These are phyloP conservation scores for Aspergillus baeticus DNA, from an alignment of 495 filamentous ascomycete species.

Conservation along the genomic window DNA sequence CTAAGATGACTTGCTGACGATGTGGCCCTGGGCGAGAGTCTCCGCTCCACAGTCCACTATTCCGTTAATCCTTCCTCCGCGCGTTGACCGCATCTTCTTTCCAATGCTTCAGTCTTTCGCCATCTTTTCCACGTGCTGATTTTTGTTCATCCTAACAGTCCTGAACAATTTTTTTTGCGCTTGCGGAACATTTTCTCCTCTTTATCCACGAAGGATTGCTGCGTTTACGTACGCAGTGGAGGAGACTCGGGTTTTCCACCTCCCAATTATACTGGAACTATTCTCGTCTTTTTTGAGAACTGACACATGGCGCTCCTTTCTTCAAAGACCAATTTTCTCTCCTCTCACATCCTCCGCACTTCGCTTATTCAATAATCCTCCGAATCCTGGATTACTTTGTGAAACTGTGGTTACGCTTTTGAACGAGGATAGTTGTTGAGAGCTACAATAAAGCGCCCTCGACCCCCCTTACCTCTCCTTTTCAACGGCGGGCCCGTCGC, in stretches of 20 bases:
- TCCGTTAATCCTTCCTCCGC: constrained; percentile 3
- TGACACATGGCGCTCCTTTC: constrained; percentile 23
- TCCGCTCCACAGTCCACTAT: constrained; percentile 7
- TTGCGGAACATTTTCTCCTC: too few species aligned
- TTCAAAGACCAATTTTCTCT: constrained; percentile 16
- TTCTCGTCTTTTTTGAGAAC: constrained; percentile 10
- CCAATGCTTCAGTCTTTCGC: constrained; percentile 9
- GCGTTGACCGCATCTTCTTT: constrained; percentile 10
- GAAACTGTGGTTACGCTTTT: background rate
- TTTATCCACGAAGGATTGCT: background rate
- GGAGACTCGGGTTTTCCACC: constrained; percentile 11
- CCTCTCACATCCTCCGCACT: constrained; percentile 1
- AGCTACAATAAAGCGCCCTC: background rate
- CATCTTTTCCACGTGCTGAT: constrained; percentile 16
- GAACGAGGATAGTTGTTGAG: background rate
- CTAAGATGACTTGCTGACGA: constrained; percentile 7
- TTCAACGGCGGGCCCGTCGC: background rate
- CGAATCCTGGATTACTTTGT: constrained; percentile 3
- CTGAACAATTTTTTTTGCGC: background rate
- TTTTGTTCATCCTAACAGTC: background rate
- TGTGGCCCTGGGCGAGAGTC: background rate
- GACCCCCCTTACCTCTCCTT: background rate
- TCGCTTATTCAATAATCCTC: constrained; percentile 3
- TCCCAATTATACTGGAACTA: constrained; percentile 5
- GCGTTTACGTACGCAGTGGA: constrained; percentile 1